These are phyloP conservation scores for Fragilaria crotonensis DNA, from an alignment of 108 stramenopile genomes.

Conservation along the genomic window DNA sequence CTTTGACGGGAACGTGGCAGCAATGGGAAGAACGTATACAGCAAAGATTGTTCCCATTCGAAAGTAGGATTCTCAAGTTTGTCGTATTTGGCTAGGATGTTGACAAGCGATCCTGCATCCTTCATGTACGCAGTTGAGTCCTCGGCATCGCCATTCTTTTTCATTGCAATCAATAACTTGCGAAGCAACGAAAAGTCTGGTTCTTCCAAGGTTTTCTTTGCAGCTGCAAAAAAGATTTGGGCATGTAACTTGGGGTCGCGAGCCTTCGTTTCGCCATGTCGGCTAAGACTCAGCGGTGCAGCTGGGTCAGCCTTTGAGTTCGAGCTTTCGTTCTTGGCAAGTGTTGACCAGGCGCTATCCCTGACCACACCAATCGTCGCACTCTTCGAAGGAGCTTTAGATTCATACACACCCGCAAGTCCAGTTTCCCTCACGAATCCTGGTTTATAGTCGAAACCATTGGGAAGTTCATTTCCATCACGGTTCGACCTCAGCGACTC, in stretches of 20 bases:
- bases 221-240: background rate
- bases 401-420: background rate
- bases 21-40: slow-evolving; percentile 48
- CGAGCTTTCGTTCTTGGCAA: background rate
- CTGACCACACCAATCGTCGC: background rate
- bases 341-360: too few species aligned
- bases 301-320: background rate
- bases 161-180: slow-evolving; percentile 58
- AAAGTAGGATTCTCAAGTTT: background rate
- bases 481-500: slow-evolving; percentile 2
- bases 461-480: background rate
- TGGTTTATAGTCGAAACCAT: background rate
- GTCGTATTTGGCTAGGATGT: slow-evolving; percentile 24
- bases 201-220: background rate
- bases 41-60: slow-evolving; percentile 26
- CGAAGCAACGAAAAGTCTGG: slow-evolving; percentile 49
- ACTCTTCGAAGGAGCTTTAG: background rate
- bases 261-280: background rate
- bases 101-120: slow-evolving; percentile 22
- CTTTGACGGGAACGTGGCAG: slow-evolving; percentile 40
- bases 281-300: background rate
- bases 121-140: slow-evolving; percentile 21
- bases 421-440: background rate
- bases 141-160: slow-evolving; percentile 32
- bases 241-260: background rate